These are phyloP conservation scores for Apiotrichum siamense DNA, from an alignment of 1,284 basidiomycete genomes.

Conservation along the genomic window DNA sequence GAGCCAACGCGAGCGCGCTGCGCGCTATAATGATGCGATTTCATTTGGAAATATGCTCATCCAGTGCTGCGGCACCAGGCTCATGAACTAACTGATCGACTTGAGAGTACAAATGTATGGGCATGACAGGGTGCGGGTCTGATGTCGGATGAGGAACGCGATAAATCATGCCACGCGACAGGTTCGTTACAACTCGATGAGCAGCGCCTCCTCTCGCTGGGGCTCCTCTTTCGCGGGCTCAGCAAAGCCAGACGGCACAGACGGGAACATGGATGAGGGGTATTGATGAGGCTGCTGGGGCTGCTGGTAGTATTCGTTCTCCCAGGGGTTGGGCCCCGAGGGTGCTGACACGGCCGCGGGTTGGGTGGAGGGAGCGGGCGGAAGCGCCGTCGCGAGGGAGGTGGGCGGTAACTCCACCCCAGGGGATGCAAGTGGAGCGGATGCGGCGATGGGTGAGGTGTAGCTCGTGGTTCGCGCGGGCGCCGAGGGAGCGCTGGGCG, in stretches of 20 bases:
- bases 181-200: slow-evolving; percentile 54
- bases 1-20: too few relatives aligned
- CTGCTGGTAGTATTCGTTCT: slow-evolving; percentile 3
- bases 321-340: not conserved
- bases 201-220: slow-evolving; percentile 71
- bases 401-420: not conserved
- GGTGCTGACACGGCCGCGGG: not conserved
- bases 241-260: slow-evolving; percentile 55
- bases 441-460: not conserved
- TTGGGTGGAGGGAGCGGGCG: not conserved
- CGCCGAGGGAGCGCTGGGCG: slow-evolving; percentile 1
- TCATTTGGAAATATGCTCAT: too few relatives aligned
- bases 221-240: slow-evolving; percentile 48
- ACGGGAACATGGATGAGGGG: slow-evolving; percentile 14
- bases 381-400: not conserved
- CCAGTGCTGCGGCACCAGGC: too few relatives aligned
- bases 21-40: too few relatives aligned
- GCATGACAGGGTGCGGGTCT: too few relatives aligned
- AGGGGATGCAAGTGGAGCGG: slow-evolving; percentile 1
- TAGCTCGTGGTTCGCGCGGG: slow-evolving; percentile 5
- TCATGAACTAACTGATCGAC: too few relatives aligned
- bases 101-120: not conserved
- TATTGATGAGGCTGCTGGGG: slow-evolving; percentile 14
- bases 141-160: not conserved
- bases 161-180: not conserved